Evolutionary conservation across 768 basidiomycete species (phyloP), one percentile per base, ranked within the genome.

Genomic region (Pleurotus cornucopiae): DNA sequence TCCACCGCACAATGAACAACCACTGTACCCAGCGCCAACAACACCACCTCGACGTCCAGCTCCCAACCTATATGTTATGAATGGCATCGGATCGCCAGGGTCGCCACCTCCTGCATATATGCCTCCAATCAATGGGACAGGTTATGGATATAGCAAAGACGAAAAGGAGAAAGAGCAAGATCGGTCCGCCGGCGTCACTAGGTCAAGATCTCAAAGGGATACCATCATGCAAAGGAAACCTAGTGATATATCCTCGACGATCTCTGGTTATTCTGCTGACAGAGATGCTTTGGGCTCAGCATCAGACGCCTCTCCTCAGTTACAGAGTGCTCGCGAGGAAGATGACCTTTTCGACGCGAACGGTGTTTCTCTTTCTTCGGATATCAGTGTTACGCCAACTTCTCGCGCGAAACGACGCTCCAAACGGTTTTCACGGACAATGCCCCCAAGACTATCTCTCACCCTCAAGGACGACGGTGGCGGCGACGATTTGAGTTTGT

Each of bases 401-500:
- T 41, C 34, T 26, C 40, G 56, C 34, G 37, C 41, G 6, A 57
- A 46, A 45, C 6, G 56, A 21, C 49, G 55, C 7, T 60, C 43
- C 11, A 69, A 70, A 54, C 63, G 67, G 37, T 64, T 68, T 3
- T 66, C 66, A 2, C 7, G 30, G 30, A 67, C 67, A 1, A 63
- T 71, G 18, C 79, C 84, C 0, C 84, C 84, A 9, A 77, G 84
- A 12, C 62, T 86, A 26, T 84, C 83, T 4, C 69, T 84, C 25
- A 55, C 54, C 3, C 80, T 82, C 57, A 67, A 69, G 46, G 72
- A 73, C 37, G 76, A 79, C 39, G 71, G 70, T 45, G 68, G 66
- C 55, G 63, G 68, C 11, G 82, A 78, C 58, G 69, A 84, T 23
- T 72, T 75, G 7, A 73, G 73, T 23, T 85, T 53, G 4, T 53